Evolutionary conservation across 2,329 filamentous ascomycete species (phyloP).

Genomic region (Thielaviopsis cerberus): DNA sequence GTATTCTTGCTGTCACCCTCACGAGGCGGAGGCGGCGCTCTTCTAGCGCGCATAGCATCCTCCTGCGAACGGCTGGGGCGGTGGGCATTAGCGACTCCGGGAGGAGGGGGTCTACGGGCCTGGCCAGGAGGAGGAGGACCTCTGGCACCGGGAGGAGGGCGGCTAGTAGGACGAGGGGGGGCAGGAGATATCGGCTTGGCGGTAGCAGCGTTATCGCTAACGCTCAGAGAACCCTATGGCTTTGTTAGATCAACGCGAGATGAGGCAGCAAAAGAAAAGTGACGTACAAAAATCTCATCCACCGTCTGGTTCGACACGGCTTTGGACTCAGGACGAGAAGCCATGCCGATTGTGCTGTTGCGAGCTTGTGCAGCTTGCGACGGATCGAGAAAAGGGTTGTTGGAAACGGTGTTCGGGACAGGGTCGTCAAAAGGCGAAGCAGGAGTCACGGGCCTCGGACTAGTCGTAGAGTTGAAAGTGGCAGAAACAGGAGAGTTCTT

Average conservation of each 20-base stretch:
- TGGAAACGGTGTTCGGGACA: slow-evolving; percentile 39
- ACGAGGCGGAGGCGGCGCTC: slow-evolving; percentile 30
- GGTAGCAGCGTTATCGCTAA: slow-evolving; percentile 40
- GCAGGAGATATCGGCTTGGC: slow-evolving; percentile 33
- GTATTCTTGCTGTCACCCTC: slow-evolving; percentile 49
- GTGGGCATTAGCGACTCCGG: slow-evolving; percentile 47
- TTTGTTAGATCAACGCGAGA: not conserved
- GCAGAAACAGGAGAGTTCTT: slow-evolving; percentile 35
- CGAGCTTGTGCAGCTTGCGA: slow-evolving; percentile 1
- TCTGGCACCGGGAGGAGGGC: slow-evolving; percentile 12
- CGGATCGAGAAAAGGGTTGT: slow-evolving; percentile 58
- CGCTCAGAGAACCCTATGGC: slow-evolving; percentile 23
- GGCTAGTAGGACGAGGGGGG: slow-evolving; percentile 6
- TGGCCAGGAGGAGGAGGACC: slow-evolving; percentile 10
- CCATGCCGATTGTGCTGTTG: slow-evolving; percentile 21
- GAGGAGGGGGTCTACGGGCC: slow-evolving; percentile 26
- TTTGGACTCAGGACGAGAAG: slow-evolving; percentile 26
- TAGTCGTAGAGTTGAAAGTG: slow-evolving; percentile 19
- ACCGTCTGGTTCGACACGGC: slow-evolving; percentile 29
- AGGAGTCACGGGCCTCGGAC: slow-evolving; percentile 19
- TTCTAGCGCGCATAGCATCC: slow-evolving; percentile 22
- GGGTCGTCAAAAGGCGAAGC: slow-evolving; percentile 43
- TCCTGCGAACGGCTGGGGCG: slow-evolving; percentile 38
- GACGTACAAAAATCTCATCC: slow-evolving; percentile 62
- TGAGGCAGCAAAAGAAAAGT: not conserved